Evolutionary conservation across 345 rosid genomes (phyloP).

Genomic region (Garcia nutans): DNA sequence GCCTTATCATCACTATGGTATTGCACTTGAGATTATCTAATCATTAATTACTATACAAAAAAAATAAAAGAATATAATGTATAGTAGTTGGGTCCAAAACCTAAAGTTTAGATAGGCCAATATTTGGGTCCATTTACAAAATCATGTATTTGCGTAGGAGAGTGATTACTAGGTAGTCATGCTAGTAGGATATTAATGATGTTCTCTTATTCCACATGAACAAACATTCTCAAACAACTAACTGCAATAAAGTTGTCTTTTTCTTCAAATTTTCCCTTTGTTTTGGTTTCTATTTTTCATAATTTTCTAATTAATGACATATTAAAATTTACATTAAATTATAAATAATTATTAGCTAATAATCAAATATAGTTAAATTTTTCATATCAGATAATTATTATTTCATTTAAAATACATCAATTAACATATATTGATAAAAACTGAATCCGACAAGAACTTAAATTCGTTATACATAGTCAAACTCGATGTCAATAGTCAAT

Average conservation of each 20-base stretch:
- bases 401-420: too few relatives aligned
- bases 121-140: slow-evolving; percentile 20
- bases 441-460: too few relatives aligned
- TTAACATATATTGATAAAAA: too few relatives aligned
- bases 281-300: neutral
- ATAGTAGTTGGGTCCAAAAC: slow-evolving; percentile 3
- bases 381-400: too few relatives aligned
- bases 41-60: neutral
- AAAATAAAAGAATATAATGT: neutral
- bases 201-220: slow-evolving; percentile 4
- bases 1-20: neutral
- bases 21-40: slow-evolving; percentile 2
- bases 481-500: too few relatives aligned
- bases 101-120: slow-evolving; percentile 7
- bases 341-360: too few relatives aligned
- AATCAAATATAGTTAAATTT: neutral
- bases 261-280: neutral
- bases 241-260: neutral
- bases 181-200: slow-evolving; percentile 20
- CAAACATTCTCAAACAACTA: neutral
- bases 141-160: slow-evolving; percentile 6
- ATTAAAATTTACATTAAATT: neutral
- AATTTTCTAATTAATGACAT: neutral
- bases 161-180: slow-evolving; percentile 16
- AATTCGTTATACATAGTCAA: too few relatives aligned